Evolutionary conservation across 164 flowering plant genomes (phyloP).

Genomic region (Protea cynaroides): DNA sequence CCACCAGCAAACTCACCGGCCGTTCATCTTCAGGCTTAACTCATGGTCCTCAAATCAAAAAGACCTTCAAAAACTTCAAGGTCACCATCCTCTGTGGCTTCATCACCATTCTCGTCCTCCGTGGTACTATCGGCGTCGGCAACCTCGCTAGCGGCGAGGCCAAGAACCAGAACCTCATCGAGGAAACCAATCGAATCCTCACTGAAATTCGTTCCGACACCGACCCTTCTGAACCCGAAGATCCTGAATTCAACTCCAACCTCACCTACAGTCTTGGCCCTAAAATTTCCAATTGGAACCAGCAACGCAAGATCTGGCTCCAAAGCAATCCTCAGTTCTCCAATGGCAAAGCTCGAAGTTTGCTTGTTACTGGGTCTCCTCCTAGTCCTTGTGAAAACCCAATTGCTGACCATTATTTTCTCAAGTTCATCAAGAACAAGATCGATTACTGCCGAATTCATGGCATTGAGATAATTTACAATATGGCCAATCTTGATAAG

Average conservation of each 20-base stretch:
- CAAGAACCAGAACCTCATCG: conserved; percentile 16
- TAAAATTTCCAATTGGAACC: conserved; percentile 42
- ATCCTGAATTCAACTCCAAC: neutral
- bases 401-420: conserved; percentile 79
- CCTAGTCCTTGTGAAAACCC: conserved; percentile 88
- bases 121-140: conserved; percentile 30
- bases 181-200: conserved; percentile 25
- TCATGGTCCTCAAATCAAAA: conserved; percentile 46
- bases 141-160: conserved; percentile 19
- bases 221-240: neutral
- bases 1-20: conserved; percentile 14
- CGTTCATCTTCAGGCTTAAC: conserved; percentile 15
- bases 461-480: conserved; percentile 81
- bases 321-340: conserved; percentile 31
- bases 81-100: conserved; percentile 32
- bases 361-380: conserved; percentile 76
- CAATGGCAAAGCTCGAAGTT: conserved; percentile 45
- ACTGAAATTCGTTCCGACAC: conserved; percentile 29
- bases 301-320: conserved; percentile 37
- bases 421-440: conserved; percentile 79
- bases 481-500: conserved; percentile 75
- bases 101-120: conserved; percentile 31
- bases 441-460: conserved; percentile 87
- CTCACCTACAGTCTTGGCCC: conserved; percentile 35
- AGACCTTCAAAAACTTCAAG: conserved; percentile 36